Evolutionary conservation across 2,329 filamentous ascomycete species (phyloP), one percentile per base, ranked within the genome.

Genomic region (Aspergillus caelatus): DNA sequence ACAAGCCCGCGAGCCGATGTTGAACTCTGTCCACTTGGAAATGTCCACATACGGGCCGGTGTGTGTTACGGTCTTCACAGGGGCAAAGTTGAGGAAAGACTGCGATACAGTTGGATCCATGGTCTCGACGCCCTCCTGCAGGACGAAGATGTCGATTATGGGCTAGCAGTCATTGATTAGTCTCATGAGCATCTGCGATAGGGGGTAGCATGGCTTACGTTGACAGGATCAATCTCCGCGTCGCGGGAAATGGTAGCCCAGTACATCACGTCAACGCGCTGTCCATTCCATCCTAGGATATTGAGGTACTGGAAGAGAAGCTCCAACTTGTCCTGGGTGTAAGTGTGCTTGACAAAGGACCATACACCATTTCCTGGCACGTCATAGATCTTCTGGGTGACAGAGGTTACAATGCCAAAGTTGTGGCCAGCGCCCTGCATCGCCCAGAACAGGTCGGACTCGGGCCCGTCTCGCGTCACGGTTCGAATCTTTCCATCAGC

Each of bases 371-470:
- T 46, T 7, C 60, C 32, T 14, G 59, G 43, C 4, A 75, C 50
- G 57, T 81, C 77, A 66, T 83, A 83, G 48, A 85, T 79, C 68
- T 82, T 81, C 23, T 75, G 74, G 0, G 78, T 80, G 16, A 81
- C 73, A 1, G 77, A 78, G 0, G 81, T 85, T 10, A 86, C 81
- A 53, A 87, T 80, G 43, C 85, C 85, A 64, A 87, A 86, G 71
- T 86, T 86, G 61, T 86, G 82, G 1, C 85, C 85, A 2, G 84
- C 85, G 5, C 85, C 85, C 55, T 77, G 75, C 67, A 87, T 77
- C 0, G 77, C 85, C 85, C 84, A 88, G 68, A 79, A 87, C 2
- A 87, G 77, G 39, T 86, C 84, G 0, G 55, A 36, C 21, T 64
- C 30, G 5, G 32, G 50, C 8, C 58, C 56, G 2, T 61, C 14